phyloP scores from a whole-genome alignment of 306 rosid species.

The Rosa lucieae region DNA sequence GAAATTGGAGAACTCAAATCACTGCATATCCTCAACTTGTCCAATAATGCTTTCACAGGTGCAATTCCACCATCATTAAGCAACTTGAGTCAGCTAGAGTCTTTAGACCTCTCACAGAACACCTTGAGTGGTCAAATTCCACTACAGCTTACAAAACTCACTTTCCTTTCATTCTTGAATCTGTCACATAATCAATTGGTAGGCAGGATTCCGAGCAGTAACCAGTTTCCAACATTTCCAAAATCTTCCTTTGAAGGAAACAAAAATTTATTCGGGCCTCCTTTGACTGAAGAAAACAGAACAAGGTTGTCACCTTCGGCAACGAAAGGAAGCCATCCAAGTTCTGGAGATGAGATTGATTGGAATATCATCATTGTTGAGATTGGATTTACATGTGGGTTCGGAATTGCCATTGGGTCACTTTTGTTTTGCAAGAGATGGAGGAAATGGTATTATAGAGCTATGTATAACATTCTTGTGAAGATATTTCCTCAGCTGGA shows the following conservation, averaged over 20 bases:
- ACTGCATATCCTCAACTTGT: too few relatives aligned
- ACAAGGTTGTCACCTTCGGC: not conserved
- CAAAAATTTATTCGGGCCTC: conserved; percentile 30
- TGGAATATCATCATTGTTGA: not conserved
- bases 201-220: not conserved
- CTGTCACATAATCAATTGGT: conserved; percentile 32
- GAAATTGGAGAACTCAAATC: too few relatives aligned
- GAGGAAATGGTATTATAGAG: not conserved
- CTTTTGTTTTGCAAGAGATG: not conserved
- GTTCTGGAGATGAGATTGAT: not conserved
- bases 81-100: too few relatives aligned
- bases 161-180: conserved; percentile 26
- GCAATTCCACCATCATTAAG: too few relatives aligned
- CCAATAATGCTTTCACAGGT: too few relatives aligned
- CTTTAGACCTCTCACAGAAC: conserved; percentile 40
- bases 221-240: conserved; percentile 22
- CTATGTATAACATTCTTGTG: not conserved
- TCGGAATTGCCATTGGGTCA: not conserved
- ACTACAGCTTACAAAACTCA: not conserved
- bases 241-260: conserved; percentile 12
- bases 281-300: not conserved
- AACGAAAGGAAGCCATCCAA: not conserved
- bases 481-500: not conserved
- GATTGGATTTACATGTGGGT: not conserved
- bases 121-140: conserved; percentile 25